phyloP scores from a whole-genome alignment of 352 stramenopile genomes.

The Thalassiosira exigua region DNA sequence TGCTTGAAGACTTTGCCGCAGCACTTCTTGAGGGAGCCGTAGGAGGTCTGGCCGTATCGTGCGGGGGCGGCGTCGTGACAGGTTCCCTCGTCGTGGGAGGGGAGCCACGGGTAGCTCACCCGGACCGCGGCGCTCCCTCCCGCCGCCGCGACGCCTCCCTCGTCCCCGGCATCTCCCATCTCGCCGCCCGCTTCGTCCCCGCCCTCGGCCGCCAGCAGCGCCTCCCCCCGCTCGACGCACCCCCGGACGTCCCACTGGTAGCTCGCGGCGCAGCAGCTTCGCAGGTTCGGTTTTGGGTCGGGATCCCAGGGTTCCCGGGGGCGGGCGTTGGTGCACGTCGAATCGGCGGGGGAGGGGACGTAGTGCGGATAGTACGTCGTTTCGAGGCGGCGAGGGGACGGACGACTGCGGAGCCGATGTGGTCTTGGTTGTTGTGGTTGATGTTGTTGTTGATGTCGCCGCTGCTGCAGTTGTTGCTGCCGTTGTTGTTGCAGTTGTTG shows the following conservation, averaged over 20 bases:
- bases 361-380: too few relatives aligned
- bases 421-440: too few relatives aligned
- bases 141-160: neutral
- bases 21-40: conserved; percentile 23
- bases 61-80: conserved; percentile 16
- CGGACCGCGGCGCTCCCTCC: neutral
- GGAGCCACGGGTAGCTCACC: conserved; percentile 4
- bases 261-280: conserved; percentile 13
- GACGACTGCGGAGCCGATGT: too few relatives aligned
- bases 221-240: neutral
- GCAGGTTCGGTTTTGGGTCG: conserved; percentile 3
- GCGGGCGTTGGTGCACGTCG: conserved; percentile 14
- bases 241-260: conserved; percentile 1
- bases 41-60: neutral
- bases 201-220: neutral
- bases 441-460: too few relatives aligned
- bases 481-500: too few relatives aligned
- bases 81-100: conserved; percentile 4
- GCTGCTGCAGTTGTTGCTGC: too few relatives aligned
- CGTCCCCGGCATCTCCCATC: neutral
- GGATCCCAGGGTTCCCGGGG: conserved; percentile 21
- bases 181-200: neutral
- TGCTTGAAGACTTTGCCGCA: conserved; percentile 25
- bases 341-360: conserved; percentile 13
- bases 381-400: too few relatives aligned